A percentile compares a stretch with the other conserved stretches of the same genome.
phyloP scores from a whole-genome alignment of 2,329 filamentous ascomycete species.

The Beauveria brongniartii region DNA sequence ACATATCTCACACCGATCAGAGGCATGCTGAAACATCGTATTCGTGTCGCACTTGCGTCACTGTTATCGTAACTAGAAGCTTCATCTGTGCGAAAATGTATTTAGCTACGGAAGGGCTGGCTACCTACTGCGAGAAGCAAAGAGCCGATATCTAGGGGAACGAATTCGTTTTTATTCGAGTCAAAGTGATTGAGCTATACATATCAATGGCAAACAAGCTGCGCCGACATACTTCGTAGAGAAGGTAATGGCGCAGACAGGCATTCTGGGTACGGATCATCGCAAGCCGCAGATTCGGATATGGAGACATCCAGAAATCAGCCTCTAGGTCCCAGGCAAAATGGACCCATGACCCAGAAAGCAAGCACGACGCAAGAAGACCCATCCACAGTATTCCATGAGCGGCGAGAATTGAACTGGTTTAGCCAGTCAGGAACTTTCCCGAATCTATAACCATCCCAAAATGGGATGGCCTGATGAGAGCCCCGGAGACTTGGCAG shows the following conservation, averaged over 20 bases:
- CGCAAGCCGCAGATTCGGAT: neutral
- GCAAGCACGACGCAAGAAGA: neutral
- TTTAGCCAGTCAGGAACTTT: slow-evolving; percentile 6
- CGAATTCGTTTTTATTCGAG: slow-evolving; percentile 32
- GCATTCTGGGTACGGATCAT: neutral
- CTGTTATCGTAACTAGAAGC: no score
- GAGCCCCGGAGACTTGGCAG: slow-evolving; percentile 11
- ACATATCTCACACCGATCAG: no score
- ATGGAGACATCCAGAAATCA: neutral
- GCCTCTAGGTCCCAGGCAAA: neutral
- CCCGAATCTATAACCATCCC: slow-evolving; percentile 18
- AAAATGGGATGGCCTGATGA: slow-evolving; percentile 17
- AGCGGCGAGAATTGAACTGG: slow-evolving; percentile 1
- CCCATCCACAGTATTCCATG: neutral
- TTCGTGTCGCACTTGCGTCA: neutral
- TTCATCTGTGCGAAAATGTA: no score
- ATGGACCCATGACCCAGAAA: neutral
- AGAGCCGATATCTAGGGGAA: slow-evolving; percentile 31
- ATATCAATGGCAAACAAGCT: slow-evolving; percentile 19
- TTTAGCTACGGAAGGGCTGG: slow-evolving; percentile 24
- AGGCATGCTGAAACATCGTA: neutral
- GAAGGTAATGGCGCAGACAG: slow-evolving; percentile 3
- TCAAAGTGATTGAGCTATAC: slow-evolving; percentile 34
- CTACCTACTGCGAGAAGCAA: slow-evolving; percentile 33
- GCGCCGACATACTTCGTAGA: neutral